A percentile compares a stretch with the other conserved stretches of the same genome.
Conservation (phyloP, 164 flowering plant genomes). For the Vitis cinerea region DNA sequence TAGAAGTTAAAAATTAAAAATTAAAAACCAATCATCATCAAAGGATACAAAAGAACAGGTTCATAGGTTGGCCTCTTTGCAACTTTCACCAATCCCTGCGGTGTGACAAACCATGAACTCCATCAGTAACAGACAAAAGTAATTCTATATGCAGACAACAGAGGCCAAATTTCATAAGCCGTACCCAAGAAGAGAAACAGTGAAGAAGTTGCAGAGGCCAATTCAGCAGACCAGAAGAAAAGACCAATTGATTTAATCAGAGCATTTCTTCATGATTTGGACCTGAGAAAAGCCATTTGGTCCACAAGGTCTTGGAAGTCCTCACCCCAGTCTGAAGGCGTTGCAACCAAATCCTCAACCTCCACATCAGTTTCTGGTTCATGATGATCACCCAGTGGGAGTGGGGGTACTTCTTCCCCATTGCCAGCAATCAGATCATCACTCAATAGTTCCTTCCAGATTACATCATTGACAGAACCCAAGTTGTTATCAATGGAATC, state of each 20-base stretch:
- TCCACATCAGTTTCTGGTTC: slow-evolving; percentile 33
- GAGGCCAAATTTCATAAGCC: not conserved
- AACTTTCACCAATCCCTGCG: slow-evolving; percentile 28
- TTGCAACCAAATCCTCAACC: slow-evolving; percentile 42
- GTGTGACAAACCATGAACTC: slow-evolving; percentile 4
- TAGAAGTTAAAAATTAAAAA: not conserved
- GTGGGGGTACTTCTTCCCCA: slow-evolving; percentile 23
- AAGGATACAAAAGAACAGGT: slow-evolving; percentile 22
- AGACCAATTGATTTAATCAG: not conserved
- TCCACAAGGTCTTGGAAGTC: slow-evolving; percentile 49
- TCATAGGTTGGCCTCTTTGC: slow-evolving; percentile 21
- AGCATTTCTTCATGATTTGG: slow-evolving; percentile 24
- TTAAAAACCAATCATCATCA: not conserved
- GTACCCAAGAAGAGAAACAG: slow-evolving; percentile 6
- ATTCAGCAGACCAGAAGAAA: not conserved
- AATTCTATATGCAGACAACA: not conserved
- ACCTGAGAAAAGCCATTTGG: slow-evolving; percentile 41
- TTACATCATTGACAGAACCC: slow-evolving; percentile 20
- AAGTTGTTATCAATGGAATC: slow-evolving; percentile 13
- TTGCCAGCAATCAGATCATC: slow-evolving; percentile 32
- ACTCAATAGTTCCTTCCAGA: slow-evolving; percentile 44
- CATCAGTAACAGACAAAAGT: not conserved
- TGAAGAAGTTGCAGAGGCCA: slow-evolving; percentile 27
- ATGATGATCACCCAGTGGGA: slow-evolving; percentile 18
- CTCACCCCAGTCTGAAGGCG: slow-evolving; percentile 36